A percentile compares a stretch with the other conserved stretches of the same genome.
phyloP scores from a whole-genome alignment of 345 rosid species.

The Trapa incisa region DNA sequence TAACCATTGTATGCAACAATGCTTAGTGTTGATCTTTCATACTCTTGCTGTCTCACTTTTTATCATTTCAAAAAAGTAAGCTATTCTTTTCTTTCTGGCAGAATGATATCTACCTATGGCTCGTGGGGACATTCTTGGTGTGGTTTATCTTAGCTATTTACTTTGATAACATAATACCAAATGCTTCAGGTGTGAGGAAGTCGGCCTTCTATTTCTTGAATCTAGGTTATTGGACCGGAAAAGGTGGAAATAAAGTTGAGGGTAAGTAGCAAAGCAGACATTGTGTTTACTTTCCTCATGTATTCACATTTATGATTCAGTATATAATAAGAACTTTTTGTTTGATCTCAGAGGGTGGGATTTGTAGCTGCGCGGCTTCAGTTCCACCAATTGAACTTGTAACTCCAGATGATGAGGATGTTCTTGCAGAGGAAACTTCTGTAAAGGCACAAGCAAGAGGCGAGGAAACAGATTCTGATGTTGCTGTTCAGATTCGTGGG shows the following conservation, averaged over 20 bases:
- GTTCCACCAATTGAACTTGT: slow-evolving; percentile 40
- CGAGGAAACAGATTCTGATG: slow-evolving; percentile 34
- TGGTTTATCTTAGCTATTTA: slow-evolving; percentile 76
- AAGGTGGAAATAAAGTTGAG: slow-evolving; percentile 59
- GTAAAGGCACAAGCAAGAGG: slow-evolving; percentile 47
- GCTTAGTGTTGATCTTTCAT: not conserved
- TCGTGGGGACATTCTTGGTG: slow-evolving; percentile 38
- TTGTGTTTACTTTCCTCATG: not conserved
- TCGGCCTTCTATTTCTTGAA: slow-evolving; percentile 59
- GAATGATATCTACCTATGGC: slow-evolving; percentile 73
- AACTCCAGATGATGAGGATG: slow-evolving; percentile 73
- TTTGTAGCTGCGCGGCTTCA: slow-evolving; percentile 66
- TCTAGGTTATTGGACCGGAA: slow-evolving; percentile 84
- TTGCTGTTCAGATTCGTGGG: slow-evolving; percentile 79
- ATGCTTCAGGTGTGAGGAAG: slow-evolving; percentile 70
- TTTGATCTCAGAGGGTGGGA: slow-evolving; percentile 51
- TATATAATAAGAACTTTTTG: not conserved
- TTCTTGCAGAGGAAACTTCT: slow-evolving; percentile 62
- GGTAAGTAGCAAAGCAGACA: slow-evolving; percentile 23
- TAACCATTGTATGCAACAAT: slow-evolving; percentile 48
- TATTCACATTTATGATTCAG: not conserved
- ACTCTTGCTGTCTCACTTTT: not conserved
- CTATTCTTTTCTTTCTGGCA: slow-evolving; percentile 18
- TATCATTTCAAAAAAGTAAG: not conserved
- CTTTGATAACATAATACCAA: slow-evolving; percentile 75